Evolutionary conservation across 208 protist species (phyloP).

Genomic region (Endotrypanum monterogeii): DNA sequence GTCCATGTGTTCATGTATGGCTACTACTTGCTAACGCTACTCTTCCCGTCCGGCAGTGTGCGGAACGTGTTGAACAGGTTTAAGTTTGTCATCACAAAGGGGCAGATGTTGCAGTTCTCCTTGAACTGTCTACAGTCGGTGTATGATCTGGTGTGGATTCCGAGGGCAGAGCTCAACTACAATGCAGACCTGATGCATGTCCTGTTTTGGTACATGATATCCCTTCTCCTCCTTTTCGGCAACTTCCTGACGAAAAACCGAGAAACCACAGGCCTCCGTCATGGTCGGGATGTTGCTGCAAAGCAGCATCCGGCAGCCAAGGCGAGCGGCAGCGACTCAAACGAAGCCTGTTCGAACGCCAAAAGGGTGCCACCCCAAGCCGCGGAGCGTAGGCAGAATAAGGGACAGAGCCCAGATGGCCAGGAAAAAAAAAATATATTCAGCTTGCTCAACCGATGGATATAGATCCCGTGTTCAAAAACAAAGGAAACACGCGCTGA

Average conservation of each 20-base stretch:
- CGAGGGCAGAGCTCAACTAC: slow-evolving; percentile 52
- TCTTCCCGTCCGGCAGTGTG: slow-evolving; percentile 54
- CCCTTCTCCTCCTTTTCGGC: slow-evolving; percentile 69
- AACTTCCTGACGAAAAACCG: slow-evolving; percentile 71
- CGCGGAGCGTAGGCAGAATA: background rate
- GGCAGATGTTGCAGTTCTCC: slow-evolving; percentile 72
- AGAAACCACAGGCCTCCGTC: slow-evolving; percentile 12
- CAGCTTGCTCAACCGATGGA: slow-evolving; percentile 9
- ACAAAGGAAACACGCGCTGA: background rate
- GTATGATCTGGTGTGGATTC: slow-evolving; percentile 65
- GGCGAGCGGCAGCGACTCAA: background rate
- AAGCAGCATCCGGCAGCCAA: background rate
- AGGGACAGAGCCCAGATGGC: slow-evolving; percentile 6
- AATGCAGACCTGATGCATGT: slow-evolving; percentile 49
- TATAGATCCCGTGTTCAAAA: background rate
- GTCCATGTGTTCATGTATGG: slow-evolving; percentile 88
- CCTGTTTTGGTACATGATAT: slow-evolving; percentile 83
- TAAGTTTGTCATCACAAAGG: slow-evolving; percentile 84
- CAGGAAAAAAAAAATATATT: background rate
- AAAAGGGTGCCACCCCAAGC: slow-evolving; percentile 10
- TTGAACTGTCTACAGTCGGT: slow-evolving; percentile 73
- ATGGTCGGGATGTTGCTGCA: background rate
- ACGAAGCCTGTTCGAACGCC: slow-evolving; percentile 5
- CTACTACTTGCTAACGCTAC: slow-evolving; percentile 78
- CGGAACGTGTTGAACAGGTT: slow-evolving; percentile 62